phyloP scores from a whole-genome alignment of 257 asterid genomes.

The Nicotiana attenuata region DNA sequence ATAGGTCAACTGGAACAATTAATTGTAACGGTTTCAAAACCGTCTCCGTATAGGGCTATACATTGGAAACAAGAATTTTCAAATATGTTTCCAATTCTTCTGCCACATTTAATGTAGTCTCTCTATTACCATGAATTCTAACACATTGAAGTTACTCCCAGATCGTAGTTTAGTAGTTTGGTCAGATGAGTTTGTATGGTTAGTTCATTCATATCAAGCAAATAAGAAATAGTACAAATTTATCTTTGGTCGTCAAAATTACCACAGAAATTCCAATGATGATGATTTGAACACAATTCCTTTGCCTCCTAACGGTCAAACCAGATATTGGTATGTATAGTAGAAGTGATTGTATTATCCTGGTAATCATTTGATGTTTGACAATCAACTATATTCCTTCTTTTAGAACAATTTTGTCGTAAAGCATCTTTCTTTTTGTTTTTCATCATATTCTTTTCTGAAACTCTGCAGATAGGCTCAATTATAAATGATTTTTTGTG shows the following conservation, averaged over 20 bases:
- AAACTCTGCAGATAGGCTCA: background rate
- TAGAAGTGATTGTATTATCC: background rate
- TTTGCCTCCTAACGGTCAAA: constrained; percentile 8
- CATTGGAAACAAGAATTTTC: too few species aligned
- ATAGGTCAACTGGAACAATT: too few species aligned
- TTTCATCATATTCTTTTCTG: background rate
- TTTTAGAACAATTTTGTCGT: constrained; percentile 5
- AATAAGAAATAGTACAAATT: background rate
- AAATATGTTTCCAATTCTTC: too few species aligned
- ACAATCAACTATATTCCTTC: background rate
- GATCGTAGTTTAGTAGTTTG: background rate
- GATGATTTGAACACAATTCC: background rate
- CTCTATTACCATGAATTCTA: too few species aligned
- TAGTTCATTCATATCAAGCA: background rate
- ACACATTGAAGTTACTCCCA: too few species aligned
- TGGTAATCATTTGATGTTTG: constrained; percentile 2
- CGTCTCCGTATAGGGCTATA: too few species aligned
- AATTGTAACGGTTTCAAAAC: too few species aligned
- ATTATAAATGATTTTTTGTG: background rate
- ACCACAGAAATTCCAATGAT: background rate
- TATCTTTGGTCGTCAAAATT: background rate
- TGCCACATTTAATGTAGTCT: too few species aligned
- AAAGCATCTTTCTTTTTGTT: constrained; percentile 1
- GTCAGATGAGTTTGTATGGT: background rate
- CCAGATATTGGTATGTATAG: background rate